Conservation (phyloP, 2,329 filamentous ascomycete species). For the Geoglossum cookeanum region DNA sequence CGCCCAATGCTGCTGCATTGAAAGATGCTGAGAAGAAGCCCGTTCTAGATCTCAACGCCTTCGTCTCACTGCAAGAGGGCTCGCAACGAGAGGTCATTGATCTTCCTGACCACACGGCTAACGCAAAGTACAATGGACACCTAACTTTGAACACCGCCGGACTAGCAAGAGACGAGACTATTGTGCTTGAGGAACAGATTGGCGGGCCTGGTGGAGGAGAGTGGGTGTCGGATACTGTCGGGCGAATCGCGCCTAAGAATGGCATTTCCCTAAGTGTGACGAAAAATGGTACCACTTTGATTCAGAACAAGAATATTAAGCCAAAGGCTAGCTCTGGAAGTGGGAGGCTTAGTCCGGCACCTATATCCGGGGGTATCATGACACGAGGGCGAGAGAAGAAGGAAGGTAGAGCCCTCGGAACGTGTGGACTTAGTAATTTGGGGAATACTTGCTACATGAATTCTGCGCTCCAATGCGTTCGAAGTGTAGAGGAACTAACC, state of each 20-base stretch:
- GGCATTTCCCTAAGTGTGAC: conserved; percentile 27
- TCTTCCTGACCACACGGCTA: conserved; percentile 48
- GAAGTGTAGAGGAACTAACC: conserved; percentile 81
- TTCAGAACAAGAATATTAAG: conserved; percentile 22
- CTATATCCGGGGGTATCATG: conserved; percentile 32
- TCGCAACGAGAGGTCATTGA: conserved; percentile 43
- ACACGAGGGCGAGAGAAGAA: conserved; percentile 55
- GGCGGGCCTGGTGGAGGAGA: conserved; percentile 33
- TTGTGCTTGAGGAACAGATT: conserved; percentile 70
- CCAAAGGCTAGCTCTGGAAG: conserved; percentile 26
- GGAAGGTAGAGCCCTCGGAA: conserved; percentile 51
- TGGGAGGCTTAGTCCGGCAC: conserved; percentile 52
- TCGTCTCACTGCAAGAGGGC: conserved; percentile 41
- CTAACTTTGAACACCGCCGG: conserved; percentile 45
- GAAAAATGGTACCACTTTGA: conserved; percentile 19
- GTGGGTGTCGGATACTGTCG: conserved; percentile 32
- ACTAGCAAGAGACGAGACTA: conserved; percentile 50
- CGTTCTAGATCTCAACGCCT: conserved; percentile 41
- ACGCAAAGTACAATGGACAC: conserved; percentile 60
- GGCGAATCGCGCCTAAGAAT: conserved; percentile 24
- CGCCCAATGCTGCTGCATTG: conserved; percentile 22
- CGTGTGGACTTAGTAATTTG: conserved; percentile 70
- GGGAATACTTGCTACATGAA: conserved; percentile 99
- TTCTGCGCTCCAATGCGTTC: conserved; percentile 83
- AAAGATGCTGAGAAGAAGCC: conserved; percentile 28